These are phyloP conservation scores for Tuctoria greenei DNA, from an alignment of 176 grass and related monocot genomes.

Conservation along the genomic window DNA sequence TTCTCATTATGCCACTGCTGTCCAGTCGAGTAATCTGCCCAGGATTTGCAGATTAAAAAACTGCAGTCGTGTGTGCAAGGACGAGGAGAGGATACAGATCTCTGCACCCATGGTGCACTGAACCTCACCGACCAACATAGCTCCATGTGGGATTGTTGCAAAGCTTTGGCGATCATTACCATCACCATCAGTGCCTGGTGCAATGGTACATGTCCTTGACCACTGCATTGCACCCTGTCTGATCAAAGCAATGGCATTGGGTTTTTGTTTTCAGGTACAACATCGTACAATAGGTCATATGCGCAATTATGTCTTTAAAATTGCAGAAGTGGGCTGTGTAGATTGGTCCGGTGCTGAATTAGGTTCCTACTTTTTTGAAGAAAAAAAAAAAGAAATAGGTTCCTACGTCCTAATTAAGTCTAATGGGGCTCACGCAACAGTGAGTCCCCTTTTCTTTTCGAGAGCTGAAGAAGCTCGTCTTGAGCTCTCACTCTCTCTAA, in stretches of 20 bases:
- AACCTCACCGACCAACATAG: conserved; percentile 30
- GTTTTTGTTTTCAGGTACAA: conserved; percentile 19
- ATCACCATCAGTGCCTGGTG: neutral
- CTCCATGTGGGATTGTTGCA: conserved; percentile 9
- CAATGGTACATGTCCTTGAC: conserved; percentile 17
- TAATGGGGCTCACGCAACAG: neutral
- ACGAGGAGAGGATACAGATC: neutral
- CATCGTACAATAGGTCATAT: neutral
- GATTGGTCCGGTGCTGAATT: neutral
- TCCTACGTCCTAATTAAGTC: too few species aligned
- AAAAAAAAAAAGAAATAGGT: too few species aligned
- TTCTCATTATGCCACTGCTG: conserved; percentile 2
- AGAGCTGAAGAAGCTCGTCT: neutral
- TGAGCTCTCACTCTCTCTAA: neutral
- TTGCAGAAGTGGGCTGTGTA: neutral
- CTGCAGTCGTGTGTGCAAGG: neutral
- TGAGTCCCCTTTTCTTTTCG: neutral
- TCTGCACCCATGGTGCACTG: neutral
- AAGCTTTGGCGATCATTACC: conserved; percentile 17
- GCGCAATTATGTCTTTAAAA: neutral
- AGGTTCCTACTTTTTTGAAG: too few species aligned
- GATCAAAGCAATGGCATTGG: conserved; percentile 2
- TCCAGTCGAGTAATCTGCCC: conserved; percentile 14
- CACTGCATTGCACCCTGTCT: conserved; percentile 12
- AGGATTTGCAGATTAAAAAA: conserved; percentile 1